Evolutionary conservation across 805 yeast species (phyloP).

Genomic region (Crinitomyces ghanaensis): DNA sequence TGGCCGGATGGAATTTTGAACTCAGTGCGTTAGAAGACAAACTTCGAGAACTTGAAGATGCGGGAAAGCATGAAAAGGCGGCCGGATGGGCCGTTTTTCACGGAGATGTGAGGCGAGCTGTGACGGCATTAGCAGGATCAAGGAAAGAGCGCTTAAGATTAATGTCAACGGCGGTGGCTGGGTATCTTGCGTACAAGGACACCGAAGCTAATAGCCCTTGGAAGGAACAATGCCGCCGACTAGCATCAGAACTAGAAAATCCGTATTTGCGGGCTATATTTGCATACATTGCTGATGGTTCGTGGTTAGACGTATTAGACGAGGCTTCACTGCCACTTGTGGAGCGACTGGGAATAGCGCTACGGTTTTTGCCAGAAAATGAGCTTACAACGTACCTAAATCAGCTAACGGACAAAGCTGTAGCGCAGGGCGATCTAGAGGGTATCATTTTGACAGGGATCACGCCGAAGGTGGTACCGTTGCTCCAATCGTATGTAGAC

Average conservation of each 20-base stretch:
- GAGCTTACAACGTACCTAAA: slow-evolving; percentile 61
- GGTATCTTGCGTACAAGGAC: slow-evolving; percentile 59
- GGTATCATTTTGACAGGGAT: slow-evolving; percentile 89
- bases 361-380: slow-evolving; percentile 70
- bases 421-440: slow-evolving; percentile 73
- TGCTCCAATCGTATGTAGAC: slow-evolving; percentile 78
- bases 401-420: slow-evolving; percentile 58
- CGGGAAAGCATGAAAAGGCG: slow-evolving; percentile 70
- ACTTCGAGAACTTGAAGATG: slow-evolving; percentile 40
- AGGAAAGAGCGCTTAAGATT: slow-evolving; percentile 58
- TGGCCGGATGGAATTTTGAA: slow-evolving; percentile 85
- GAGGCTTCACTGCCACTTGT: slow-evolving; percentile 79
- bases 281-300: slow-evolving; percentile 86
- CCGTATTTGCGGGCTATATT: slow-evolving; percentile 87
- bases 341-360: slow-evolving; percentile 84
- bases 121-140: slow-evolving; percentile 64
- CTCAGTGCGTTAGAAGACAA: slow-evolving; percentile 63
- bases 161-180: slow-evolving; percentile 91
- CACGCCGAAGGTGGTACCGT: slow-evolving; percentile 69
- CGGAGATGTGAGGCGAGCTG: slow-evolving; percentile 74
- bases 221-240: slow-evolving; percentile 83
- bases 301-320: slow-evolving; percentile 93
- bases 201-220: slow-evolving; percentile 57
- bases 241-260: slow-evolving; percentile 79
- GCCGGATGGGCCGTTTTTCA: slow-evolving; percentile 98